phyloP scores from a whole-genome alignment of 2,329 filamentous ascomycete genomes.

The Gliomastix tumulicola region DNA sequence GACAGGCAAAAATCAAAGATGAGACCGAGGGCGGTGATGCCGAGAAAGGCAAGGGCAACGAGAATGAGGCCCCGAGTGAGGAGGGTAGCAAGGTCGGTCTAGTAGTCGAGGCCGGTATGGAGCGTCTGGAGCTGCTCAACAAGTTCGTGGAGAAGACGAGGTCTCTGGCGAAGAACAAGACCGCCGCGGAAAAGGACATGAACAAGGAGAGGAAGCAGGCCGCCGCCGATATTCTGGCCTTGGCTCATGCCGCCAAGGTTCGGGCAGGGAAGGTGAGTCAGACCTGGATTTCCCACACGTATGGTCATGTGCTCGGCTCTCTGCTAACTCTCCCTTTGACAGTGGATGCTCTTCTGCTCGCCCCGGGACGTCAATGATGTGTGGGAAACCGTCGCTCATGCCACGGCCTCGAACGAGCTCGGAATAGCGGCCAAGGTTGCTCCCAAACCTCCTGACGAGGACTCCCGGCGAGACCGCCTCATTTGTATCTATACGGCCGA shows the following conservation, averaged over 20 bases:
- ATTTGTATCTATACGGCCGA: constrained; percentile 76
- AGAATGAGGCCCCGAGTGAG: constrained; percentile 41
- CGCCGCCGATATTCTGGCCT: constrained; percentile 46
- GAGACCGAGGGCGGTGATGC: no score
- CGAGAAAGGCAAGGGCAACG: constrained; percentile 30
- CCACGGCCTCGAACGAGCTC: constrained; percentile 61
- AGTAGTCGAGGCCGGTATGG: constrained; percentile 45
- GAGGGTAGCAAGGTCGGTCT: constrained; percentile 34
- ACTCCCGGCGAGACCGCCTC: constrained; percentile 39
- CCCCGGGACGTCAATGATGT: constrained; percentile 47
- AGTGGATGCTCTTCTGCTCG: constrained; percentile 71
- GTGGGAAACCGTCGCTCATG: constrained; percentile 62
- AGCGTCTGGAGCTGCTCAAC: constrained; percentile 37
- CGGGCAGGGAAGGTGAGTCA: constrained; percentile 56
- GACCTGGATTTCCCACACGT: not conserved
- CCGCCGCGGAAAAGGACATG: constrained; percentile 35
- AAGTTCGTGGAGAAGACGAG: constrained; percentile 34
- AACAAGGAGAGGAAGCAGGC: constrained; percentile 41
- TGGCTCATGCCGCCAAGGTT: constrained; percentile 53
- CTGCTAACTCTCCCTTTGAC: no score
- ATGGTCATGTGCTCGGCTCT: no score
- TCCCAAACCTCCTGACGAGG: constrained; percentile 38
- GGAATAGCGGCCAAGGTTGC: constrained; percentile 69
- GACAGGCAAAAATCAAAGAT: constrained; percentile 25
- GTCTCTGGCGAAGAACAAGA: constrained; percentile 13